These are phyloP conservation scores for Cryptosporidium tyzzeri DNA, from an alignment of 169 alveolate species.

Conservation along the genomic window DNA sequence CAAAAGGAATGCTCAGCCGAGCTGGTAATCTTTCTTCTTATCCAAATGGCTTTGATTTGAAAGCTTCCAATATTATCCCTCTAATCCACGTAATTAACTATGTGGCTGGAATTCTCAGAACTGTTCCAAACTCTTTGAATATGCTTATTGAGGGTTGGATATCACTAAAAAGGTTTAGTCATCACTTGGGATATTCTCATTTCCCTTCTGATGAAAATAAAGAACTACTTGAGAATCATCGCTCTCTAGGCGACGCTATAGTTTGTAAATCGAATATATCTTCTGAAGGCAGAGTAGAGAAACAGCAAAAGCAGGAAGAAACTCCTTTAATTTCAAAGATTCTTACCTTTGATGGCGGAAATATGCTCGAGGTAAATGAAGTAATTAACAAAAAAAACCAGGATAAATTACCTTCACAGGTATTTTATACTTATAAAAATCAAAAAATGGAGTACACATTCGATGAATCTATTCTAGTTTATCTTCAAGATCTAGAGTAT, in stretches of 20 bases:
- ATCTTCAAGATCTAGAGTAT: constrained; percentile 24
- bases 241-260: too few species aligned
- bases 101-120: constrained; percentile 59
- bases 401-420: background rate
- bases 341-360: constrained; percentile 21
- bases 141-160: constrained; percentile 75
- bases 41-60: constrained; percentile 7
- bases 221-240: background rate
- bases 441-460: background rate
- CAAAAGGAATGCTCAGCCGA: background rate
- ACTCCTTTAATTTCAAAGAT: constrained; percentile 46
- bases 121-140: constrained; percentile 58
- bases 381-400: background rate
- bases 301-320: constrained; percentile 1
- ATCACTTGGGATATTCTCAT: constrained; percentile 35
- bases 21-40: background rate
- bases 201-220: background rate
- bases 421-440: too few species aligned
- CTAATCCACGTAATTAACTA: constrained; percentile 56
- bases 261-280: background rate
- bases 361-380: constrained; percentile 19
- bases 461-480: constrained; percentile 25
- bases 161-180: constrained; percentile 61
- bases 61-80: constrained; percentile 58
- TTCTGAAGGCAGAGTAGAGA: background rate